Percentiles rank a stretch among this genome's conserved stretches.
Conservation (phyloP, 768 basidiomycete species). For the Hirschioporus abietinus region DNA sequence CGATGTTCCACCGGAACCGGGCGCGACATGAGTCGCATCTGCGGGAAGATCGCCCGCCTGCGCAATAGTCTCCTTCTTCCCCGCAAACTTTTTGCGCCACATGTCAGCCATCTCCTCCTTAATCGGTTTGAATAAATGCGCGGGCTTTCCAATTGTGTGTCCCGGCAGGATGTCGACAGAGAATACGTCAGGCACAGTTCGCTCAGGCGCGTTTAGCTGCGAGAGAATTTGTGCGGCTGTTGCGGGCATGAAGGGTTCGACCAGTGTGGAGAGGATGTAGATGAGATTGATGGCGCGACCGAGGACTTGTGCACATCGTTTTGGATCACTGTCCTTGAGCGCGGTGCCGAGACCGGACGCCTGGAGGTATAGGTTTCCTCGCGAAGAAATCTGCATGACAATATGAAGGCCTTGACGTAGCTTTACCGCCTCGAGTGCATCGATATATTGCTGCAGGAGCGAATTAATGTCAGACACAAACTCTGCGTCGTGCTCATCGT, state of each 20-base stretch:
- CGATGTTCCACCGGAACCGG: conserved; percentile 34
- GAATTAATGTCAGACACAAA: conserved; percentile 80
- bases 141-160: conserved; percentile 80
- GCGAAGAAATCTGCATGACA: conserved; percentile 83
- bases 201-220: conserved; percentile 87
- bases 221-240: conserved; percentile 74
- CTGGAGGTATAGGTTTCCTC: conserved; percentile 94
- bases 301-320: conserved; percentile 86
- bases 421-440: conserved; percentile 89
- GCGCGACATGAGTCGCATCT: conserved; percentile 37
- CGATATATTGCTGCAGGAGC: conserved; percentile 72
- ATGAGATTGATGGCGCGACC: conserved; percentile 90
- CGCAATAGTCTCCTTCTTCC: conserved; percentile 32
- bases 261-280: conserved; percentile 77
- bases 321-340: conserved; percentile 73
- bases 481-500: conserved; percentile 60
- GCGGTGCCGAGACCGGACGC: conserved; percentile 87
- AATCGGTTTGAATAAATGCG: conserved; percentile 90
- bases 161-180: conserved; percentile 81
- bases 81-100: conserved; percentile 79
- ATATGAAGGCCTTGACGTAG: conserved; percentile 82
- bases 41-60: conserved; percentile 37
- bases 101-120: conserved; percentile 84
- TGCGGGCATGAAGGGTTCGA: conserved; percentile 96
- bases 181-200: conserved; percentile 68